Evolutionary conservation across 768 basidiomycete species (phyloP), one percentile per base, ranked within the genome.

Genomic region (Sporobolomyces roseus): DNA sequence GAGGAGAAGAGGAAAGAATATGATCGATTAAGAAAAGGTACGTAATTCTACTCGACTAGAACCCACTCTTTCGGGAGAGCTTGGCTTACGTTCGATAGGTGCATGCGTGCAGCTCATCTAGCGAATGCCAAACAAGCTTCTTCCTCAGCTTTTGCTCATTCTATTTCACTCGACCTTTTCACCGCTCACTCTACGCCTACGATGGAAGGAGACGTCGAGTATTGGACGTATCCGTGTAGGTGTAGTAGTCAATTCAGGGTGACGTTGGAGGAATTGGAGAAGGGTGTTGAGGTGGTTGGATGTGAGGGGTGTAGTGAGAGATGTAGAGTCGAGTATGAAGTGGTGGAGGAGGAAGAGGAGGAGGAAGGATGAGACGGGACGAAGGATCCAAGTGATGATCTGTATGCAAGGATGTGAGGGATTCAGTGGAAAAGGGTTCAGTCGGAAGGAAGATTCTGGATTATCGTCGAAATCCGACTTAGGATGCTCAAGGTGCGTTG

Each of bases 231-330:
- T 63, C 77, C 78, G 7, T 81, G 80, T 61, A 65, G 80, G 7
- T 81, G 80, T 64, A 78, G 78, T 2, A 63, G 56, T 19, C 27
- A 66, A 33, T 79, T 77, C 69, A 49, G 62, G 13, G 77, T 81
- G 63, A 76, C 77, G 8, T 50, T 63, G 8, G 73, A 74, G 10
- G 72, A 81, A 38, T 69, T 81, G 1, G 80, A 81, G 67, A 69
- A 77, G 9, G 79, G 77, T 0, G 76, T 80, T 7, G 77, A 80
- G 23, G 75, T 80, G 19, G 61, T 81, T 8, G 77, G 77, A 1
- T 81, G 80, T 71, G 77, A 77, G 27, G 79, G 80, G 1, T 81
- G 80, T 62, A 79, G 78, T 16, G 79, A 81, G 60, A 76, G 79
- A 71, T 70, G 79, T 12, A 68, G 76, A 5, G 80, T 81, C n/a